Conservation (phyloP, 2,329 filamentous ascomycete species). For the Bisporella sp. region DNA sequence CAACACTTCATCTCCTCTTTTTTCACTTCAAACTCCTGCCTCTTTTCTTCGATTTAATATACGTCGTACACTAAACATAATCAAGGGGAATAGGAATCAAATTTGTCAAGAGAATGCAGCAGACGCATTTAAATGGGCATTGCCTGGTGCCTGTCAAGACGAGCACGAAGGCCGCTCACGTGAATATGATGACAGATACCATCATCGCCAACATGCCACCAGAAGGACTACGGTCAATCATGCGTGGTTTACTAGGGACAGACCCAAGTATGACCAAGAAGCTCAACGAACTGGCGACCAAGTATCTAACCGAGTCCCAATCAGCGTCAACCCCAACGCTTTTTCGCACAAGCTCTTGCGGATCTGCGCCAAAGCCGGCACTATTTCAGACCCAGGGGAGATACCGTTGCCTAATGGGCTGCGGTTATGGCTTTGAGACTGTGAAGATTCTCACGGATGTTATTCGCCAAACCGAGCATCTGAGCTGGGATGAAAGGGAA, state of each 20-base stretch:
- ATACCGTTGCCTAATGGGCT: conserved; percentile 16
- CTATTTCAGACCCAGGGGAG: too few species aligned
- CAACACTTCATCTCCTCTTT: too few species aligned
- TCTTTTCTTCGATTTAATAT: too few species aligned
- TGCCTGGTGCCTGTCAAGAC: too few species aligned
- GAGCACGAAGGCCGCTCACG: conserved; percentile 3
- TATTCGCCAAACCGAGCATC: conserved; percentile 7
- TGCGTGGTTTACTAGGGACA: conserved; percentile 27
- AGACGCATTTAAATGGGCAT: too few species aligned
- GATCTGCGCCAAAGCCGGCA: too few species aligned
- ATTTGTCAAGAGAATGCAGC: too few species aligned
- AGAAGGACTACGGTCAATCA: conserved; percentile 32
- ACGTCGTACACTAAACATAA: too few species aligned
- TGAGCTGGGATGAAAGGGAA: not conserved
- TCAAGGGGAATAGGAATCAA: too few species aligned
- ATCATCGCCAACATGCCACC: conserved; percentile 35
- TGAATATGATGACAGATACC: conserved; percentile 41
- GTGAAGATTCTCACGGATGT: conserved; percentile 14
- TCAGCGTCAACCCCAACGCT: too few species aligned
- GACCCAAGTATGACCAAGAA: conserved; percentile 26
- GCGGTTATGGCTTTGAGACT: conserved; percentile 26
- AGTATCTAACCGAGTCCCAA: conserved; percentile 14
- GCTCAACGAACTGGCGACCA: conserved; percentile 27
- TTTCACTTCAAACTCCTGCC: too few species aligned
- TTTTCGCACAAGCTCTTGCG: too few species aligned